Percentiles rank a stretch among this genome's conserved stretches.
Conservation (phyloP, 1,139 yeast species). For the Wickerhamomyces sp. region DNA sequence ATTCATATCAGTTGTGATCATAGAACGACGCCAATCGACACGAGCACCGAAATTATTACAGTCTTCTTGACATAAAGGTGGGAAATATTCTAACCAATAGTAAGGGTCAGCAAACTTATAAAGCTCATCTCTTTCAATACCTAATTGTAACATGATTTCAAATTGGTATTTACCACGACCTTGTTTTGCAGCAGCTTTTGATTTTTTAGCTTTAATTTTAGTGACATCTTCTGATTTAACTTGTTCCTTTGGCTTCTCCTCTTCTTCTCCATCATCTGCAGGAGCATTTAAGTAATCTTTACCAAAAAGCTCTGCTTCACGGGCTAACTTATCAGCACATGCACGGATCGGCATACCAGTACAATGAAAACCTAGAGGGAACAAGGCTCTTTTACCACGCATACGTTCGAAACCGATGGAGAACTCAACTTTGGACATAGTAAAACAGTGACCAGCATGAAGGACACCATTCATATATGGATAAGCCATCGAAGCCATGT, state of each 20-base stretch:
- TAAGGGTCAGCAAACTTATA: constrained; percentile 83
- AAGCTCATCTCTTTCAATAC: constrained; percentile 79
- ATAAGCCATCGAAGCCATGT: constrained; percentile 92
- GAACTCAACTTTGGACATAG: constrained; percentile 91
- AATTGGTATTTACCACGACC: constrained; percentile 94
- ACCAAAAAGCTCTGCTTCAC: constrained; percentile 93
- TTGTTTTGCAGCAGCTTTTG: constrained; percentile 88
- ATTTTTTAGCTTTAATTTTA: constrained; percentile 86
- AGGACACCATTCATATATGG: constrained; percentile 99
- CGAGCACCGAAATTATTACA: constrained; percentile 85
- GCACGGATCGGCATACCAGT: constrained; percentile 99
- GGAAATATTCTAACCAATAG: constrained; percentile 89
- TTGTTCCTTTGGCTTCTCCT: constrained; percentile 31
- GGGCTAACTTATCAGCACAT: constrained; percentile 89
- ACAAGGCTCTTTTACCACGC: constrained; percentile 88
- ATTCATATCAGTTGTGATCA: constrained; percentile 91
- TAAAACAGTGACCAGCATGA: constrained; percentile 97
- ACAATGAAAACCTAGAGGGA: constrained; percentile 98
- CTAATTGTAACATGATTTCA: constrained; percentile 93
- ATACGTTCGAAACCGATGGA: constrained; percentile 93
- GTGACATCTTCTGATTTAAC: constrained; percentile 68
- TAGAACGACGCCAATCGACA: constrained; percentile 97
- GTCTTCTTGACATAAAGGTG: constrained; percentile 80
- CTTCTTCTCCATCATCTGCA: constrained; percentile 52
- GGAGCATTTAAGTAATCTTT: constrained; percentile 69